phyloP scores from a whole-genome alignment of 1,284 basidiomycete genomes.

The Apiotrichum sp. region DNA sequence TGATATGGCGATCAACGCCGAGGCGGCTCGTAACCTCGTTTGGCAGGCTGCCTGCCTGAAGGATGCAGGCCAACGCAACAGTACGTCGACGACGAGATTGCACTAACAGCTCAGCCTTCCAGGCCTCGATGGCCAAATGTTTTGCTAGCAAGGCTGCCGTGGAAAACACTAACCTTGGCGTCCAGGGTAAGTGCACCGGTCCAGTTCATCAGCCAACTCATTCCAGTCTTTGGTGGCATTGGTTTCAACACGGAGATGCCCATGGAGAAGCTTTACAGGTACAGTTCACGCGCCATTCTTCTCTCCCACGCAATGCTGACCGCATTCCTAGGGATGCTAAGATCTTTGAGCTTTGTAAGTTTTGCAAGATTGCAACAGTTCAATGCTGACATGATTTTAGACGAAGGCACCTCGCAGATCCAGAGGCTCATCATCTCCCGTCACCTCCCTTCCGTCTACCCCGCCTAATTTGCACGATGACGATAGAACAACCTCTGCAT shows the following conservation, averaged over 20 bases:
- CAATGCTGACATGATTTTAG: conserved; percentile 10
- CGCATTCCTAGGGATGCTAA: conserved; percentile 39
- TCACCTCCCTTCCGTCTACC: conserved; percentile 41
- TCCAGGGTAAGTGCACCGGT: conserved; percentile 36
- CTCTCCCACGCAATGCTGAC: too few species aligned
- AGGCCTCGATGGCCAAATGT: conserved; percentile 54
- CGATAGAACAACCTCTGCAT: too few species aligned
- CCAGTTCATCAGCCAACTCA: neutral
- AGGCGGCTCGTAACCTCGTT: conserved; percentile 50
- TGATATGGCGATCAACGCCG: conserved; percentile 54
- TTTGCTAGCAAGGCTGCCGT: conserved; percentile 49
- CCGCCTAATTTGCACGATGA: conserved; percentile 21
- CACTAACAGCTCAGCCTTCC: conserved; percentile 45
- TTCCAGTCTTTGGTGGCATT: conserved; percentile 46
- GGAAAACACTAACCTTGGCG: conserved; percentile 50
- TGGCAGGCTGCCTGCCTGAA: conserved; percentile 52
- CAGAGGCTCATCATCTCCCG: conserved; percentile 47
- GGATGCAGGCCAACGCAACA: conserved; percentile 51
- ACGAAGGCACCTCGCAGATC: conserved; percentile 48
- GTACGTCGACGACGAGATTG: conserved; percentile 21
- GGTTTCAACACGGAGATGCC: conserved; percentile 54
- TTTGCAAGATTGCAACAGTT: neutral
- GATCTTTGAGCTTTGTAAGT: conserved; percentile 50
- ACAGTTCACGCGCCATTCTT: too few species aligned
- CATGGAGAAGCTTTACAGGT: conserved; percentile 52